Conservation (phyloP, 371 early-diverging fungal species). For the Apophysomyces trapeziformis region DNA sequence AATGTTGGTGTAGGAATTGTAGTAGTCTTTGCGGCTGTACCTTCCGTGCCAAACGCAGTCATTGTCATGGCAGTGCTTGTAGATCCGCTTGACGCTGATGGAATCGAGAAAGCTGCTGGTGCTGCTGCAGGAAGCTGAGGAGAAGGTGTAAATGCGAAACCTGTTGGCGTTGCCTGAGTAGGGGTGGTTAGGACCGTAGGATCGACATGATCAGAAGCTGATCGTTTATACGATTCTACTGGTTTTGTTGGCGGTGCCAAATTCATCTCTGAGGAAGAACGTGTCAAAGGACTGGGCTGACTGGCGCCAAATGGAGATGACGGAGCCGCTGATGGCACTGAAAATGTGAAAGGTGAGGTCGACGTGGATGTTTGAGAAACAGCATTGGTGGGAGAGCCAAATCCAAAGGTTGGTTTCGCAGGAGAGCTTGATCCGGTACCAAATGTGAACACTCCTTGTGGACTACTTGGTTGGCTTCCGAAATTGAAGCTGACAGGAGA, state of each 20-base stretch:
- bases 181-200: neutral
- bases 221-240: slow-evolving; percentile 5
- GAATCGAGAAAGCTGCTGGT: neutral
- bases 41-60: neutral
- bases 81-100: slow-evolving; percentile 4
- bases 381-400: neutral
- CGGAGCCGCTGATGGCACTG: neutral
- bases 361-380: neutral
- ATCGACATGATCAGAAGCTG: slow-evolving; percentile 7
- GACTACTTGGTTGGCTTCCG: slow-evolving; percentile 15
- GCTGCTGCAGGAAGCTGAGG: slow-evolving; percentile 1
- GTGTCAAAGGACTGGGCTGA: neutral
- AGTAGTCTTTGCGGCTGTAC: neutral
- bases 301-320: neutral
- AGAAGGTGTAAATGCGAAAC: slow-evolving; percentile 3
- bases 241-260: neutral
- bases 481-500: slow-evolving; percentile 10
- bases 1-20: slow-evolving; percentile 8
- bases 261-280: slow-evolving; percentile 1
- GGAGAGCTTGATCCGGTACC: neutral
- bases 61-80: slow-evolving; percentile 8
- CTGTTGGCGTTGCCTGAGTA: neutral
- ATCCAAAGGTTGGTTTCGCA: slow-evolving; percentile 7
- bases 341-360: slow-evolving; percentile 4
- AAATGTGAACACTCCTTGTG: slow-evolving; percentile 12